phyloP scores from a whole-genome alignment of 2,329 filamentous ascomycete species.

The Pseudocercospora fijiensis region DNA sequence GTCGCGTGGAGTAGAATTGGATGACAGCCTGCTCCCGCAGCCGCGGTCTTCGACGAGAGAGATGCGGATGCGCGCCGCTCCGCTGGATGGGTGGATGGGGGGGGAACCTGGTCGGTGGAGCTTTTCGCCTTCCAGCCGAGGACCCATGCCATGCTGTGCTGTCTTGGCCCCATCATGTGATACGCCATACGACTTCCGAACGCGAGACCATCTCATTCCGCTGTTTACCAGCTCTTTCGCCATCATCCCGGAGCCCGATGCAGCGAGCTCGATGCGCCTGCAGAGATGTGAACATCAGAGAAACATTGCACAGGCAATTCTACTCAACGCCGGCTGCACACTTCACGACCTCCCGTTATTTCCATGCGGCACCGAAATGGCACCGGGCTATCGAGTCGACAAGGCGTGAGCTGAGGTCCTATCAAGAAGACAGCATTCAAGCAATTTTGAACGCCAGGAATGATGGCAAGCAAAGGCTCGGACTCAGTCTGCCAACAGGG shows the following conservation, averaged over 20 bases:
- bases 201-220: not conserved
- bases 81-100: too few relatives aligned
- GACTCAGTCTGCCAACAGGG: conserved; percentile 81
- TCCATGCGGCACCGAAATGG: conserved; percentile 1
- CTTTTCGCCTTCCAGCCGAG: not conserved
- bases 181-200: not conserved
- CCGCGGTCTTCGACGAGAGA: not conserved
- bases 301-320: not conserved
- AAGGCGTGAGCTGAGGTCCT: conserved; percentile 62
- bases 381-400: not conserved
- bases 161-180: too few relatives aligned
- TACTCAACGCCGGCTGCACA: not conserved
- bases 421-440: conserved; percentile 86
- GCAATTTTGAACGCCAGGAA: conserved; percentile 68
- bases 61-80: not conserved
- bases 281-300: conserved; percentile 9
- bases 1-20: not conserved
- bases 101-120: not conserved
- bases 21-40: not conserved
- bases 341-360: conserved; percentile 2
- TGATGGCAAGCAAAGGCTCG: conserved; percentile 71
- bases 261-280: not conserved
- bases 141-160: not conserved
- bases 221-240: too few relatives aligned
- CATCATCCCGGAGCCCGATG: conserved; percentile 1